phyloP scores from a whole-genome alignment of 192 early-diverging fungal genomes.

The Backusella australiensis region DNA sequence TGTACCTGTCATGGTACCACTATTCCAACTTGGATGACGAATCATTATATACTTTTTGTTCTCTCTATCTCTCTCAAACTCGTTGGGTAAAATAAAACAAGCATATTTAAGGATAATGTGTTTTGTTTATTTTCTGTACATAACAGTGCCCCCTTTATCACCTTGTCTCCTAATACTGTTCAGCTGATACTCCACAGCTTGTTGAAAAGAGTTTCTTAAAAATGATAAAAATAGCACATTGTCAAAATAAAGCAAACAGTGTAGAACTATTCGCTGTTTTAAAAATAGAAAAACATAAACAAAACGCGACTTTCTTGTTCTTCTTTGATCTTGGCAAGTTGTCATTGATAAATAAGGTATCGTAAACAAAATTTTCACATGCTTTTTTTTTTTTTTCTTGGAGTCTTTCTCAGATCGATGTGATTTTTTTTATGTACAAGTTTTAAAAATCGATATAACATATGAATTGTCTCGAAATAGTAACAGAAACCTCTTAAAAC shows the following conservation, averaged over 20 bases:
- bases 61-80: neutral
- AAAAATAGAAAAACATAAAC: neutral
- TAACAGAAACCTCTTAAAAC: neutral
- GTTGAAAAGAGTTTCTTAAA: neutral
- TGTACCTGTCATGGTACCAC: slow-evolving; percentile 5
- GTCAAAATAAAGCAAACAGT: neutral
- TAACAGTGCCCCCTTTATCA: neutral
- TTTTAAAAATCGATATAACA: neutral
- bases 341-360: neutral
- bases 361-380: neutral
- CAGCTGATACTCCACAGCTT: neutral
- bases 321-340: neutral
- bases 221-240: neutral
- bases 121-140: neutral
- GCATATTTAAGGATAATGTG: neutral
- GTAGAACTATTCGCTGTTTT: neutral
- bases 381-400: neutral
- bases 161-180: neutral
- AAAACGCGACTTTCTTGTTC: neutral
- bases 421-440: neutral
- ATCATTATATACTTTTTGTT: neutral
- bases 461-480: neutral
- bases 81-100: neutral
- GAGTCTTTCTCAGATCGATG: too few relatives aligned
- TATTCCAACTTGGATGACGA: neutral